A percentile compares a stretch with the other conserved stretches of the same genome.
phyloP scores from a whole-genome alignment of 495 filamentous ascomycete species.

The Penicillium robsamsonii region DNA sequence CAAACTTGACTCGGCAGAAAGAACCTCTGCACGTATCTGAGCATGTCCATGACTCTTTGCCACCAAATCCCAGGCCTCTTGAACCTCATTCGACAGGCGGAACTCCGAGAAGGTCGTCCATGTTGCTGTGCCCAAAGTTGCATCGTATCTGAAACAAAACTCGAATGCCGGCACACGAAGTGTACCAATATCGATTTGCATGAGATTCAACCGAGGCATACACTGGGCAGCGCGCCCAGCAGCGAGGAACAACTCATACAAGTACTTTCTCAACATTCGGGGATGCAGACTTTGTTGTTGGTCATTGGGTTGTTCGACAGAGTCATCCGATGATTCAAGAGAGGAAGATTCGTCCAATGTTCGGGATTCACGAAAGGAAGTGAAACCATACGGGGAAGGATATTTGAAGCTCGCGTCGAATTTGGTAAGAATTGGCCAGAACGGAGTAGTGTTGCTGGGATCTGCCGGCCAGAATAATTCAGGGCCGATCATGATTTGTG shows the following conservation, averaged over 20 bases:
- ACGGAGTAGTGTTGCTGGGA: background rate
- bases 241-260: background rate
- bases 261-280: background rate
- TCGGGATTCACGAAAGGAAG: too few species aligned
- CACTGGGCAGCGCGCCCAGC: conserved; percentile 1
- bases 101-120: background rate
- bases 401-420: background rate
- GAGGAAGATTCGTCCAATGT: too few species aligned
- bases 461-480: conserved; percentile 1
- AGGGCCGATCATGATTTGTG: background rate
- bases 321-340: background rate
- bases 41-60: background rate
- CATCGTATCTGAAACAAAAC: background rate
- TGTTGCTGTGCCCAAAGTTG: background rate
- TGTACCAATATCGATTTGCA: background rate
- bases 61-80: background rate
- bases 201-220: background rate
- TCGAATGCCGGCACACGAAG: accelerated
- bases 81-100: background rate
- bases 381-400: too few species aligned
- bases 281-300: background rate
- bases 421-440: background rate
- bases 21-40: background rate
- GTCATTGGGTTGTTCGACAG: background rate
- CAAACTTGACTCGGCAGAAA: background rate